Conservation (phyloP, 2,329 filamentous ascomycete species). For the Seiridium unicorne region DNA sequence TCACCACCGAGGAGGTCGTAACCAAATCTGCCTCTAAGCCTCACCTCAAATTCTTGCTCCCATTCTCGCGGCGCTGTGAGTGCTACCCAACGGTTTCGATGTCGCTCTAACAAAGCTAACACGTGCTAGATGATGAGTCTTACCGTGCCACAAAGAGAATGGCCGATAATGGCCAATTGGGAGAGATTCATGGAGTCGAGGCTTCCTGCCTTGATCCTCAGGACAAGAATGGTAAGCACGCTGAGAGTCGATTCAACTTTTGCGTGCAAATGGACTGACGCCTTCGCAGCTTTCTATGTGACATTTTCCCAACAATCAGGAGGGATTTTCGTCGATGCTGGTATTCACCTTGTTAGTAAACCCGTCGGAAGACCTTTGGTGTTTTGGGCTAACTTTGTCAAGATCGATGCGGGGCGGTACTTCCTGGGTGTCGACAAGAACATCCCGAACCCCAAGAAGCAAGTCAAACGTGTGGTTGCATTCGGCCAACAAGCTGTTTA, state of each 20-base stretch:
- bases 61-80: background rate
- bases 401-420: conserved; percentile 1
- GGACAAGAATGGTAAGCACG: background rate
- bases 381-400: background rate
- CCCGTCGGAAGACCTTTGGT: background rate
- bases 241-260: too few species aligned
- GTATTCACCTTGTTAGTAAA: conserved; percentile 1
- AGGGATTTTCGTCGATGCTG: conserved; percentile 1
- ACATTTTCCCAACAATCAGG: conserved; percentile 1
- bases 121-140: background rate
- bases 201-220: background rate
- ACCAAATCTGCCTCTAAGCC: conserved; percentile 3
- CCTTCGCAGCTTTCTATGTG: background rate
- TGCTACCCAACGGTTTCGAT: background rate
- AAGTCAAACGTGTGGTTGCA: conserved; percentile 3
- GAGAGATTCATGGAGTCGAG: background rate
- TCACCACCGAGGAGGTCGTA: conserved; percentile 3
- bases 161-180: background rate
- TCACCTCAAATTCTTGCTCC: conserved; percentile 6
- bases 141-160: conserved; percentile 3
- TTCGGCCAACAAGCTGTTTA: conserved; percentile 4
- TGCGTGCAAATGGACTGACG: background rate
- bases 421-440: conserved; percentile 4
- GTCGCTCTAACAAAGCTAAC: background rate
- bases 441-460: conserved; percentile 5